Base-by-base conservation (phyloP, 495 filamentous ascomycete species). In the Glonium stellatum region DNA sequence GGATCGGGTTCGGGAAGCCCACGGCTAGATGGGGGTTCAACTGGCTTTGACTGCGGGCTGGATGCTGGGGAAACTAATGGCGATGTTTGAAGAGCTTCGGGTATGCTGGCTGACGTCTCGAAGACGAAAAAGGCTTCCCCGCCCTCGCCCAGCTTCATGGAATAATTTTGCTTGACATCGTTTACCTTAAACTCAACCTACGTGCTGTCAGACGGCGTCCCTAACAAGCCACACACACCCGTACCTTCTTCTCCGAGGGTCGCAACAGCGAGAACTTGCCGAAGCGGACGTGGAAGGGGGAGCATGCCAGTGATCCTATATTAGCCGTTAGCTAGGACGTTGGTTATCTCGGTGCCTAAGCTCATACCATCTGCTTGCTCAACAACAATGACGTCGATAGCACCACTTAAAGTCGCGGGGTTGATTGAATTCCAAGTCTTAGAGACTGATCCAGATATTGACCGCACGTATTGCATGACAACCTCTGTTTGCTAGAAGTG, bases 361-460 rank as follows among this genome's bases (percentile, higher is more conserved):
- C 35, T 62, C 68, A 71, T 77, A 80, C 92, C 93, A 82, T 97
- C 92, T 71, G 95, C 89, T 62, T 96, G 92, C 71, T 97, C 90
- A 49, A 99, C 92, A 31, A 99, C 95, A 64, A 99, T 95, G 59
- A 99, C 93, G 76, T 99, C 93, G 74, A 99, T 97, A 64, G 93
- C 93, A 62, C 93, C 95, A 75, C 90, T 95, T 54, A 97, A 79
- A 21, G 93, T 99, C 27, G 93, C 91, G 37, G 95, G 93, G 73
- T 99, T 99, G 78, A 99, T 97, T 5, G 90, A 96, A 73, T 97
- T 97, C 93, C 93, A 99, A 70, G 93, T 93, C 77, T 95, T 96
- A 39, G 90, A 95, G 65, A 97, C 91, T 37, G 93, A 95, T 68
- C 92, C 91, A 72, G 90, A 91, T 67, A 97, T 84, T 75, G 90